These are phyloP conservation scores for Kuraishia ogatae DNA, from an alignment of 805 yeast genomes.

Conservation along the genomic window DNA sequence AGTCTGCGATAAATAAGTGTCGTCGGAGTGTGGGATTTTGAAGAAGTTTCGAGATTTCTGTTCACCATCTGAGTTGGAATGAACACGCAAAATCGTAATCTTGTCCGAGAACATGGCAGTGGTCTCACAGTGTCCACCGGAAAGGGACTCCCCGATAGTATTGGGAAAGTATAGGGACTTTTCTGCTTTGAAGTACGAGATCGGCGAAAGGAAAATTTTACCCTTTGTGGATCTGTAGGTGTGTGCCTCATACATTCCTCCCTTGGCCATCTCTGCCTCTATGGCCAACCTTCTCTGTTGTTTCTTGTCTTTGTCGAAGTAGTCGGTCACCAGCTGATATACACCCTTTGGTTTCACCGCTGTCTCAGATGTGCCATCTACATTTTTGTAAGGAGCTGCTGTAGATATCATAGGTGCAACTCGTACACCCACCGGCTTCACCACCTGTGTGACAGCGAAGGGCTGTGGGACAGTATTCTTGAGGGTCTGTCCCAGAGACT, in stretches of 20 bases:
- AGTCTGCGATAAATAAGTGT: conserved; percentile 27
- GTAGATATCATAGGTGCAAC: conserved; percentile 2
- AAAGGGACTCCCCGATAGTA: conserved; percentile 47
- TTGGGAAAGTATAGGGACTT: conserved; percentile 80
- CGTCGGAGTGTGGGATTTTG: conserved; percentile 31
- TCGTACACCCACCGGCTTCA: conserved; percentile 8
- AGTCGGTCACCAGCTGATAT: conserved; percentile 21
- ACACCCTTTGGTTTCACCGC: not conserved
- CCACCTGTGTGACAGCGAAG: conserved; percentile 7
- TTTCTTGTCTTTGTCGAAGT: conserved; percentile 41
- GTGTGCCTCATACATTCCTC: conserved; percentile 60
- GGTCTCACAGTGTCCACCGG: conserved; percentile 22
- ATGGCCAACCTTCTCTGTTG: conserved; percentile 39
- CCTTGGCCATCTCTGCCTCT: conserved; percentile 55
- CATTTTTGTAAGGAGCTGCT: not conserved
- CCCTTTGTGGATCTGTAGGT: conserved; percentile 70
- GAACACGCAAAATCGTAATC: conserved; percentile 57
- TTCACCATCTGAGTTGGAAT: conserved; percentile 64
- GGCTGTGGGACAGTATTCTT: conserved; percentile 9
- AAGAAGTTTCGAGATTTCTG: conserved; percentile 57
- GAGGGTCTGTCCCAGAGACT: conserved; percentile 4
- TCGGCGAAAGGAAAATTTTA: conserved; percentile 76
- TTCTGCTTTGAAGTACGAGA: conserved; percentile 65
- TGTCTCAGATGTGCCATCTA: not conserved
- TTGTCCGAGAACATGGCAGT: conserved; percentile 36